These are phyloP conservation scores for Annulohypoxylon nitens DNA, from an alignment of 495 filamentous ascomycete genomes.

Conservation along the genomic window DNA sequence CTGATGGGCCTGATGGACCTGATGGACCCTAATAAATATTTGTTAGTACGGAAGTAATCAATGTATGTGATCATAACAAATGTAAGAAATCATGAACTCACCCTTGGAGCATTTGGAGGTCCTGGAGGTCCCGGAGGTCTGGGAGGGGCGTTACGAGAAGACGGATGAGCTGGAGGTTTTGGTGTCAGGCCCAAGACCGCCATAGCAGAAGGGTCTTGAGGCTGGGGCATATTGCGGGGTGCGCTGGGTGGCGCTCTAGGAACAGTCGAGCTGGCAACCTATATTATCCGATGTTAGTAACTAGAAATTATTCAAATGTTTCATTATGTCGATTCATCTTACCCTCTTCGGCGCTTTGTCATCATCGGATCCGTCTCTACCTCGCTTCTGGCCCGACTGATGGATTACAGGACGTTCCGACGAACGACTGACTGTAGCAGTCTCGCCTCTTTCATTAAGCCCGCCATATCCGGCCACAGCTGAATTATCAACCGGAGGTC, in stretches of 20 bases:
- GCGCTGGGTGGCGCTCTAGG: slow-evolving; percentile 40
- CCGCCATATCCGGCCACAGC: slow-evolving; percentile 32
- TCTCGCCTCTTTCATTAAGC: slow-evolving; percentile 46
- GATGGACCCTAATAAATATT: slow-evolving; percentile 40
- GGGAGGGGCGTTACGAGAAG: slow-evolving; percentile 20
- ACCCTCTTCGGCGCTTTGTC: slow-evolving; percentile 54
- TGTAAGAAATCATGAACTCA: slow-evolving; percentile 36
- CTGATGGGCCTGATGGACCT: slow-evolving; percentile 27
- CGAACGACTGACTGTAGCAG: slow-evolving; percentile 35
- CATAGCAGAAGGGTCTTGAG: slow-evolving; percentile 51
- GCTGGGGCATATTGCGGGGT: slow-evolving; percentile 43
- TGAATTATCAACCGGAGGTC: slow-evolving; percentile 9
- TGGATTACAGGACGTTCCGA: slow-evolving; percentile 47
- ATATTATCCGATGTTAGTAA: slow-evolving; percentile 29
- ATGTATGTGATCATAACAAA: neutral
- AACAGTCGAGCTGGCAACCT: slow-evolving; percentile 39
- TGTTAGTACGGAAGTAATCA: slow-evolving; percentile 28
- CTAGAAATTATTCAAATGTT: slow-evolving; percentile 25
- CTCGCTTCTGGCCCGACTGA: slow-evolving; percentile 51
- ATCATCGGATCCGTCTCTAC: slow-evolving; percentile 46
- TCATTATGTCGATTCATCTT: slow-evolving; percentile 19
- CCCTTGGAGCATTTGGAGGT: slow-evolving; percentile 41
- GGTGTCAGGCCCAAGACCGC: slow-evolving; percentile 43
- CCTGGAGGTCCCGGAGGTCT: slow-evolving; percentile 13
- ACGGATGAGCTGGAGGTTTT: slow-evolving; percentile 8